These are phyloP conservation scores for Cavenderia fasciculata DNA, from an alignment of 78 protist genomes.

Conservation along the genomic window DNA sequence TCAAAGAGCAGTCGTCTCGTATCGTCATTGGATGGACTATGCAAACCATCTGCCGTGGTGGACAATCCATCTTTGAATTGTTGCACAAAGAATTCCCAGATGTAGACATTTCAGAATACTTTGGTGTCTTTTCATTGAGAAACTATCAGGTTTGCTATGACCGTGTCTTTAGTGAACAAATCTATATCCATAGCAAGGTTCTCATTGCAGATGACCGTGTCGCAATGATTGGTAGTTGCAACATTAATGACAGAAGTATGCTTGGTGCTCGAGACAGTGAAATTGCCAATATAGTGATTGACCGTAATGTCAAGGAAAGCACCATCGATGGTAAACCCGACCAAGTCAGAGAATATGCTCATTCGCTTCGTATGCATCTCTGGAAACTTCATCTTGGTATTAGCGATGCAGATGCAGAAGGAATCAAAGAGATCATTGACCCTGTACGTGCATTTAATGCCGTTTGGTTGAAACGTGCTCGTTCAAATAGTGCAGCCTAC, in stretches of 20 bases:
- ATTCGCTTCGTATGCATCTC: slow-evolving; percentile 27
- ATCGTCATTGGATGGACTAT: slow-evolving; percentile 62
- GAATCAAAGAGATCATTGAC: slow-evolving; percentile 5
- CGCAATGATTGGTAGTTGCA: slow-evolving; percentile 89
- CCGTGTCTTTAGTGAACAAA: slow-evolving; percentile 58
- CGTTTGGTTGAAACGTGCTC: slow-evolving; percentile 32
- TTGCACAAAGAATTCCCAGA: slow-evolving; percentile 32
- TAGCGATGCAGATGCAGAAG: slow-evolving; percentile 5
- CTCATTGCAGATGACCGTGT: slow-evolving; percentile 90
- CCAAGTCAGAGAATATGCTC: slow-evolving; percentile 20
- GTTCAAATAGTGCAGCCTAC: slow-evolving; percentile 18
- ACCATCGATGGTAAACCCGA: slow-evolving; percentile 33
- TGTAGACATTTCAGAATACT: slow-evolving; percentile 30
- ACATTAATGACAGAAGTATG: slow-evolving; percentile 89
- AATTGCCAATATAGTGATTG: slow-evolving; percentile 46
- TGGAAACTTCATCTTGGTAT: slow-evolving; percentile 64
- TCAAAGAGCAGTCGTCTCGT: not conserved
- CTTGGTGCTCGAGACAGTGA: slow-evolving; percentile 60
- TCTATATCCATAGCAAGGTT: slow-evolving; percentile 92
- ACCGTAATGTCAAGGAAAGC: not conserved
- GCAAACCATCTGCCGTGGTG: slow-evolving; percentile 50
- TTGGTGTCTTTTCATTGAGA: slow-evolving; percentile 17
- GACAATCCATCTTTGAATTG: slow-evolving; percentile 39
- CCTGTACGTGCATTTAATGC: slow-evolving; percentile 32
- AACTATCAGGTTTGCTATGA: slow-evolving; percentile 36